Evolutionary conservation across 2,329 filamentous ascomycete genomes (phyloP).

Genomic region (Leptoxyphium fumago): DNA sequence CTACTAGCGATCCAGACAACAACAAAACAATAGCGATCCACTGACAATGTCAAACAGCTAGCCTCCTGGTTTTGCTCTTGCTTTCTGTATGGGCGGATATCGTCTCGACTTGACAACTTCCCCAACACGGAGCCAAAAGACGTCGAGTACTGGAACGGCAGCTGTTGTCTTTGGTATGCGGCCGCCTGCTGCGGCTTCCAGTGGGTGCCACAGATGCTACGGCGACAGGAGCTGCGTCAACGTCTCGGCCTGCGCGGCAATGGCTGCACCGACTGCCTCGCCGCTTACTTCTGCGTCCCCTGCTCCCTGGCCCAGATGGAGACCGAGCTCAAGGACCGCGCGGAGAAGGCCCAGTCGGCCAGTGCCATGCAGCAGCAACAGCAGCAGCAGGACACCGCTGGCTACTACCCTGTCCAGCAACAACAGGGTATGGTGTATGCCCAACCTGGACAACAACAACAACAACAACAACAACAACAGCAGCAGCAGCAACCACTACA

Average conservation of each 20-base stretch:
- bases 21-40: not conserved
- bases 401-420: not conserved
- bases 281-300: slow-evolving; percentile 2
- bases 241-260: slow-evolving; percentile 6
- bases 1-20: not conserved
- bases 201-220: slow-evolving; percentile 6
- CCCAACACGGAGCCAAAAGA: slow-evolving; percentile 2
- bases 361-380: not conserved
- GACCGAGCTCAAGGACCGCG: slow-evolving; percentile 9
- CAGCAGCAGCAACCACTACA: no score
- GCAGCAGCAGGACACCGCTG: slow-evolving; percentile 1
- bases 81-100: slow-evolving; percentile 8
- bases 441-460: no score
- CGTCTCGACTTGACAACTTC: slow-evolving; percentile 4
- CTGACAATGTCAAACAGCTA: slow-evolving; percentile 1
- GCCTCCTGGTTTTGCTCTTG: slow-evolving; percentile 7
- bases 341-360: slow-evolving; percentile 1
- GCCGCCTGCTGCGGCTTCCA: not conserved
- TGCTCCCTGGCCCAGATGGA: slow-evolving; percentile 10
- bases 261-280: slow-evolving; percentile 4
- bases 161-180: slow-evolving; percentile 5
- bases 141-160: slow-evolving; percentile 3
- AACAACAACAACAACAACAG: no score
- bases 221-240: slow-evolving; percentile 6
- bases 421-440: not conserved